Conservation (phyloP, 1,139 yeast genomes). For the Entelexis sorbosivorans region DNA sequence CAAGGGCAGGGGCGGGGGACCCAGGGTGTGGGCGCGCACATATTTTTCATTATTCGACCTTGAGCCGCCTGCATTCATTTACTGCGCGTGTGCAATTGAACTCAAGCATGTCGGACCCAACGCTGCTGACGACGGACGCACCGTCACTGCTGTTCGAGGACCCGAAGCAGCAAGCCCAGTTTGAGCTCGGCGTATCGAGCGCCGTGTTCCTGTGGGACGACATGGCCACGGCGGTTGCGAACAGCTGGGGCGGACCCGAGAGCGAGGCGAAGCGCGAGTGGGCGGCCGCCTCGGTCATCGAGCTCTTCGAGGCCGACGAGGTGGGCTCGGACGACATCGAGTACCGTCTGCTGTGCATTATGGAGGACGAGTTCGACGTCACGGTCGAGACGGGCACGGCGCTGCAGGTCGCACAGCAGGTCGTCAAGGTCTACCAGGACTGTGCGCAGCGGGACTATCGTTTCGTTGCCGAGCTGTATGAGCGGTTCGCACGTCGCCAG, state of each 20-base stretch:
- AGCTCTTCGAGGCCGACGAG: conserved; percentile 45
- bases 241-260: conserved; percentile 91
- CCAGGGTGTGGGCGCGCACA: neutral
- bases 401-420: conserved; percentile 53
- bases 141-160: conserved; percentile 43
- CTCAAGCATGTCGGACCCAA: conserved; percentile 15
- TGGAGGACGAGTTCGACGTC: conserved; percentile 91
- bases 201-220: conserved; percentile 83
- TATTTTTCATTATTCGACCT: neutral
- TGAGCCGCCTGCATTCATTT: neutral
- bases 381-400: conserved; percentile 85
- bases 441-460: conserved; percentile 44
- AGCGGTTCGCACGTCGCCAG: conserved; percentile 38
- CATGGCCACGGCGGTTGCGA: conserved; percentile 82
- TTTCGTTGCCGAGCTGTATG: conserved; percentile 49
- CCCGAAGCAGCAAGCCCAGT: conserved; percentile 63
- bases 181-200: conserved; percentile 92
- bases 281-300: conserved; percentile 76
- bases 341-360: conserved; percentile 73
- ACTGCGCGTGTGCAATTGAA: neutral
- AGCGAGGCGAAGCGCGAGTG: conserved; percentile 89
- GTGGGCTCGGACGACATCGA: conserved; percentile 75
- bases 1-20: neutral
- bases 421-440: conserved; percentile 56
- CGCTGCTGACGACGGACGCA: conserved; percentile 16